phyloP scores from a whole-genome alignment of 1,139 yeast species.

The Pichia sp. region DNA sequence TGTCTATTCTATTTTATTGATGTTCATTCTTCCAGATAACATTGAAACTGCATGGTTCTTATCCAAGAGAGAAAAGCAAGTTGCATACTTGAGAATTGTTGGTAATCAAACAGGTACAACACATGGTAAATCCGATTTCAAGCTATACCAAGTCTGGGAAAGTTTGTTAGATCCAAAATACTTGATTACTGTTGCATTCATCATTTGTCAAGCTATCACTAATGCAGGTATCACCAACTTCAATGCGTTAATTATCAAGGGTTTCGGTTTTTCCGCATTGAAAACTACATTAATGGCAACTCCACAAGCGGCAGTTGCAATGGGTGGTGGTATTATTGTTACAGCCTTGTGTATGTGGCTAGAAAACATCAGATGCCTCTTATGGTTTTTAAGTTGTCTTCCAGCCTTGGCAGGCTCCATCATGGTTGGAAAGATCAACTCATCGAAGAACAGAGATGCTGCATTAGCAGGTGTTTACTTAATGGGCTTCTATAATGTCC shows the following conservation, averaged over 20 bases:
- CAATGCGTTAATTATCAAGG: constrained; percentile 23
- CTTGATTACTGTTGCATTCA: constrained; percentile 35
- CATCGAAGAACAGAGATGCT: constrained; percentile 37
- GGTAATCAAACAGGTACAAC: constrained; percentile 29
- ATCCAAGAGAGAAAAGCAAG: constrained; percentile 44
- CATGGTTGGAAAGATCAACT: constrained; percentile 11
- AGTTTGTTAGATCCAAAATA: constrained; percentile 38
- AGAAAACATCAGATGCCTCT: constrained; percentile 12
- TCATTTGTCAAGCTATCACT: constrained; percentile 37
- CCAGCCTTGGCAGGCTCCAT: constrained; percentile 20
- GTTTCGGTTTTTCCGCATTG: constrained; percentile 23
- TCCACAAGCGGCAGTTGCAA: constrained; percentile 19
- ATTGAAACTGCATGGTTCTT: constrained; percentile 56
- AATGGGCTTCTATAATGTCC: constrained; percentile 15
- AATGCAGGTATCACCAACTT: constrained; percentile 37
- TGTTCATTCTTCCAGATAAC: constrained; percentile 49
- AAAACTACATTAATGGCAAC: constrained; percentile 24
- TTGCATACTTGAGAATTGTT: constrained; percentile 21
- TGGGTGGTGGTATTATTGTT: constrained; percentile 11
- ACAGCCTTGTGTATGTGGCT: constrained; percentile 7
- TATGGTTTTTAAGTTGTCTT: constrained; percentile 10
- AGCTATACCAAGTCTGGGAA: constrained; percentile 35
- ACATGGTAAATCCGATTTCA: constrained; percentile 14
- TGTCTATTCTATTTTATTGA: constrained; percentile 47
- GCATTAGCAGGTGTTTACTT: constrained; percentile 14